Conservation (phyloP, 2,329 filamentous ascomycete species). For the Scolecobasidium constrictum region DNA sequence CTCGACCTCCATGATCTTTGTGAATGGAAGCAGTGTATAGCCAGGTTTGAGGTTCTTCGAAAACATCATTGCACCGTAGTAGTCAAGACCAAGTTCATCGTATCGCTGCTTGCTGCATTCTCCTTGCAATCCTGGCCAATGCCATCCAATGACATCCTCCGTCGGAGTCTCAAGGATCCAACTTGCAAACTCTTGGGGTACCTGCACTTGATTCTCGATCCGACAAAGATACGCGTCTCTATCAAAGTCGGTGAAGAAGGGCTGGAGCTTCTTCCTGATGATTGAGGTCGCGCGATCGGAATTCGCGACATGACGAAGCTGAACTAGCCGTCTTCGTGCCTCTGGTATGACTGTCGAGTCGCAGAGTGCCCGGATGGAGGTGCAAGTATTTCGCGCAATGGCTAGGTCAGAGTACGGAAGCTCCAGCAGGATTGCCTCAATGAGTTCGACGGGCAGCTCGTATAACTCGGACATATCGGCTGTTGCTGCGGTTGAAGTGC, state of each 20-base stretch:
- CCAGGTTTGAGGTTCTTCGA: slow-evolving; percentile 4
- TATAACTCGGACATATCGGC: not conserved
- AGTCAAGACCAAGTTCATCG: slow-evolving; percentile 6
- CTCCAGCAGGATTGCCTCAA: slow-evolving; percentile 4
- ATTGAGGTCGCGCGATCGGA: not conserved
- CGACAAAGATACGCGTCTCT: slow-evolving; percentile 1
- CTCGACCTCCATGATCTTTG: slow-evolving; percentile 6
- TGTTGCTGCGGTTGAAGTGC: too few relatives aligned
- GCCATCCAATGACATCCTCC: slow-evolving; percentile 4
- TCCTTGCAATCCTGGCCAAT: slow-evolving; percentile 1
- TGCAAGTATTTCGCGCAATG: slow-evolving; percentile 3
- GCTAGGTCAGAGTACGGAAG: not conserved
- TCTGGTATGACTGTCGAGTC: slow-evolving; percentile 1
- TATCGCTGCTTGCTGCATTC: slow-evolving; percentile 1
- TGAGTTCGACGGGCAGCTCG: slow-evolving; percentile 7
- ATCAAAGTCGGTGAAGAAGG: slow-evolving; percentile 3
- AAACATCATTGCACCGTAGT: slow-evolving; percentile 3
- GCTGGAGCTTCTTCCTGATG: slow-evolving; percentile 1
- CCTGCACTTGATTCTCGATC: not conserved
- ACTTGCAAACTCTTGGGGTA: slow-evolving; percentile 1
- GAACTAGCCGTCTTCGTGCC: not conserved
- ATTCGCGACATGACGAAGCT: slow-evolving; percentile 1
- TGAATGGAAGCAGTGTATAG: slow-evolving; percentile 3
- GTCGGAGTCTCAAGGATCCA: slow-evolving; percentile 3
- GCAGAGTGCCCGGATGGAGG: slow-evolving; percentile 1